Evolutionary conservation across 2,329 filamentous ascomycete species (phyloP).

Genomic region (Penicillium sp.): DNA sequence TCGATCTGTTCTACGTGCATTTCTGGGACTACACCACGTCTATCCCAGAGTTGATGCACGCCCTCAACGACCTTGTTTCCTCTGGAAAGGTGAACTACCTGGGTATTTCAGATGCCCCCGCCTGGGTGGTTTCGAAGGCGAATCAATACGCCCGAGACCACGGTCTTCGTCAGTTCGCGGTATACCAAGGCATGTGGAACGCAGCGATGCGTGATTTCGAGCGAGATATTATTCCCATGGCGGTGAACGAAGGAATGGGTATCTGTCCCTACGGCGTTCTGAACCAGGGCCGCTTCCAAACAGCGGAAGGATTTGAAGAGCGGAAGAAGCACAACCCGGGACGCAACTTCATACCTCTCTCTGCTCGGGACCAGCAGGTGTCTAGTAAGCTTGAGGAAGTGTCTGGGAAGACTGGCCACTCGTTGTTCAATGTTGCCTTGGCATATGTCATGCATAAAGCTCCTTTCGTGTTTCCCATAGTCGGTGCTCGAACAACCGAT

Average conservation of each 20-base stretch:
- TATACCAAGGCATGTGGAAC: conserved; percentile 69
- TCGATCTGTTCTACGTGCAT: conserved; percentile 41
- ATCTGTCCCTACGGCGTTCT: background rate
- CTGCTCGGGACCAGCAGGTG: conserved; percentile 17
- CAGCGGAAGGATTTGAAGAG: background rate
- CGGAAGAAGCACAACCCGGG: conserved; percentile 33
- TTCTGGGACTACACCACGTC: conserved; percentile 66
- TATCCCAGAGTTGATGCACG: conserved; percentile 69
- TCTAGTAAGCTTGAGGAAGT: conserved; percentile 19
- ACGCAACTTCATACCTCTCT: conserved; percentile 17
- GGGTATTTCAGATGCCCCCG: conserved; percentile 68
- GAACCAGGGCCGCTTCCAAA: background rate
- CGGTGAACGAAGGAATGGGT: conserved; percentile 59
- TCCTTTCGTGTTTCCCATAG: conserved; percentile 55
- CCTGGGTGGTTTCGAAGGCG: conserved; percentile 58
- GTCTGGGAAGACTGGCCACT: conserved; percentile 8
- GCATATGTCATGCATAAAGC: conserved; percentile 56
- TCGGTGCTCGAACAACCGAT: conserved; percentile 53
- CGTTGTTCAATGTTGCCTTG: conserved; percentile 38
- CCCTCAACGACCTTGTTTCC: conserved; percentile 60
- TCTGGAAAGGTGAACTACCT: conserved; percentile 68
- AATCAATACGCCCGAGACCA: conserved; percentile 65
- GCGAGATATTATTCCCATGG: conserved; percentile 70
- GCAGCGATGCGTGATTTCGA: conserved; percentile 65
- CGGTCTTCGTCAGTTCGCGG: conserved; percentile 67